Base-by-base conservation (phyloP, 2,329 filamentous ascomycete species). In the Pseudopyrenochaeta lycopersici region DNA sequence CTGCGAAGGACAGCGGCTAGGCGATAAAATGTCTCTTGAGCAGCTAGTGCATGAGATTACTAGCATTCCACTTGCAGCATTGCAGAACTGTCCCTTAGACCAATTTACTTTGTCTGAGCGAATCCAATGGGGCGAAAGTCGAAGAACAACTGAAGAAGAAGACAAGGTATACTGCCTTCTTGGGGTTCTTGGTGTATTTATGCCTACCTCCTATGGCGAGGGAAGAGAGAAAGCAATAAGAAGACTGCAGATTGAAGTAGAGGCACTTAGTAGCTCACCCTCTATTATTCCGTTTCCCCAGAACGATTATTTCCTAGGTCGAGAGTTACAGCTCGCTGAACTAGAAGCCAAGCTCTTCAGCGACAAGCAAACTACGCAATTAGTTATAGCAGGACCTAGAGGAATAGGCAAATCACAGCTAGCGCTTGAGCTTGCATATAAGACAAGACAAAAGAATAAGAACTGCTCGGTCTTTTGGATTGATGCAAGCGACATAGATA, bases 391-490 rank as follows among this genome's bases (percentile, higher is more conserved):
- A 6, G 58, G 65, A 33, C 53, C 45, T 7, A 52, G 56, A 7
- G 62, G 64, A 50, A 64, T 47, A 45, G 63, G 64, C 43, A 67
- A 67, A 39, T 59, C 57, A 35, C 63, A 67, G 52, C 57, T 66
- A 4, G 63, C 59, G 32, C 61, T 81, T 2, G 70, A 78, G 53
- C 52, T 80, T 29, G 77, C 75, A 3, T 72, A 80, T 62, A 75
- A 71, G 63, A 68, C 66, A 2, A 76, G 68, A 49, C 45, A 75
- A 9, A 67, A 71, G 33, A 41, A 67, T 27, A 70, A 71, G 1
- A 69, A 73, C 4, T 78, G 67, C 46, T 78, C 74, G 0, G 62
- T 83, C 45, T 76, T 83, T 54, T 83, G 77, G 80, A 68, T 82
- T 4, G 72, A 77, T 4, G 78, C 75, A 6, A 65, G 71, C 20